Percentiles rank a stretch among this genome's conserved stretches.
phyloP scores from a whole-genome alignment of 2,329 filamentous ascomycete genomes.

The Aspergillus sclerotialis region DNA sequence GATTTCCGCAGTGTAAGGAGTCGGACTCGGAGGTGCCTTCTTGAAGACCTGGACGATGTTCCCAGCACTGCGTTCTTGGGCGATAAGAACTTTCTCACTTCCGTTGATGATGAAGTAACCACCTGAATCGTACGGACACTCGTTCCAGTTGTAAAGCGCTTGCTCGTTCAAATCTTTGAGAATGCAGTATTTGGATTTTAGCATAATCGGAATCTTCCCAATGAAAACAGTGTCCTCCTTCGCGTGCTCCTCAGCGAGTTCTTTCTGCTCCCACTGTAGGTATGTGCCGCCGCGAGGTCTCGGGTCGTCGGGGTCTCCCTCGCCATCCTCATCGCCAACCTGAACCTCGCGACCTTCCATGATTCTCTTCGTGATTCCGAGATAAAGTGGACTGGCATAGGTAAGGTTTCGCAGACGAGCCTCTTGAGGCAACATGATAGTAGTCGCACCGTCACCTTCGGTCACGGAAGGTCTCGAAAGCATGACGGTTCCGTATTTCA shows the following conservation, averaged over 20 bases:
- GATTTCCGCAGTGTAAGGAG: conserved; percentile 91
- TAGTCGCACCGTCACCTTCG: conserved; percentile 84
- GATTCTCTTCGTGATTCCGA: conserved; percentile 79
- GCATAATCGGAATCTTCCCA: conserved; percentile 94
- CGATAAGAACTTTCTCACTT: conserved; percentile 96
- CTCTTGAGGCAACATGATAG: conserved; percentile 84
- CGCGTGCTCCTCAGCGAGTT: conserved; percentile 42
- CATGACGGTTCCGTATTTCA: conserved; percentile 86
- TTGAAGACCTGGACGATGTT: conserved; percentile 99
- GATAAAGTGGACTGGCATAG: conserved; percentile 85
- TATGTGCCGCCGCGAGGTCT: conserved; percentile 36
- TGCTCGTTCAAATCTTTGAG: conserved; percentile 77
- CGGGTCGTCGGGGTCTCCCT: conserved; percentile 46
- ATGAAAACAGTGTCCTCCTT: conserved; percentile 76
- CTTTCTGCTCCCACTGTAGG: conserved; percentile 43
- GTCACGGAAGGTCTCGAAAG: conserved; percentile 86
- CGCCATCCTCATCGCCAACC: conserved; percentile 58
- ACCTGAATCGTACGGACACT: conserved; percentile 96
- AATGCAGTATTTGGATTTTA: conserved; percentile 94
- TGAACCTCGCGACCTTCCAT: conserved; percentile 73
- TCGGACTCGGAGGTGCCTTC: conserved; percentile 87
- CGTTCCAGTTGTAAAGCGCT: conserved; percentile 82
- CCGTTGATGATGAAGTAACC: conserved; percentile 99
- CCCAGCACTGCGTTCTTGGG: conserved; percentile 92
- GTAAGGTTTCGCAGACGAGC: conserved; percentile 92